Evolutionary conservation across 2,329 filamentous ascomycete genomes (phyloP).

Genomic region (Aspergillus quadrilineatus): DNA sequence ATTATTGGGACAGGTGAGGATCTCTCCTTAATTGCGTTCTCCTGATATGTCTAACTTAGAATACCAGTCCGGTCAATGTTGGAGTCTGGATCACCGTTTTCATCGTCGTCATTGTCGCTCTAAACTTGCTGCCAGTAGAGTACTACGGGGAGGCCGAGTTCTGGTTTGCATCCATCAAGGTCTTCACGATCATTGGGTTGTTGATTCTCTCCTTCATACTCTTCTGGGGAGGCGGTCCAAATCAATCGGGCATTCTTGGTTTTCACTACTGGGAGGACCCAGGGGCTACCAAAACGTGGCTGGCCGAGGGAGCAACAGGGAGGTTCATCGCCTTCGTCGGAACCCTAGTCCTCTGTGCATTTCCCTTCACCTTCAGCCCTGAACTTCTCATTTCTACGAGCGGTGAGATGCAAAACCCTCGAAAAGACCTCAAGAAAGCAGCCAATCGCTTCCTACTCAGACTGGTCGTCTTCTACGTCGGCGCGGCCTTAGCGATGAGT

Average conservation of each 20-base stretch:
- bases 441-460: conserved; percentile 76
- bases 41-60: no score
- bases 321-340: conserved; percentile 54
- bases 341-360: conserved; percentile 52
- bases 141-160: conserved; percentile 58
- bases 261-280: conserved; percentile 52
- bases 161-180: conserved; percentile 54
- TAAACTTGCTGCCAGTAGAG: conserved; percentile 50
- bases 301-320: conserved; percentile 48
- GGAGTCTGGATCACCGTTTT: conserved; percentile 46
- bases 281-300: conserved; percentile 49
- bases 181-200: conserved; percentile 54
- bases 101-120: conserved; percentile 56
- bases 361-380: conserved; percentile 56
- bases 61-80: no score
- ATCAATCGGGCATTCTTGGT: conserved; percentile 48
- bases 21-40: conserved; percentile 27
- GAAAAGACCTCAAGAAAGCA: conserved; percentile 66
- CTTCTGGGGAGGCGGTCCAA: conserved; percentile 56
- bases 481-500: conserved; percentile 68
- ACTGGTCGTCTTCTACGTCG: conserved; percentile 71
- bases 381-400: conserved; percentile 57
- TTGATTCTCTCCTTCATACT: conserved; percentile 55
- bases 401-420: conserved; percentile 68
- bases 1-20: conserved; percentile 53